Evolutionary conservation across 169 alveolate genomes (phyloP).

Genomic region (Cryptosporidium xiaoi): DNA sequence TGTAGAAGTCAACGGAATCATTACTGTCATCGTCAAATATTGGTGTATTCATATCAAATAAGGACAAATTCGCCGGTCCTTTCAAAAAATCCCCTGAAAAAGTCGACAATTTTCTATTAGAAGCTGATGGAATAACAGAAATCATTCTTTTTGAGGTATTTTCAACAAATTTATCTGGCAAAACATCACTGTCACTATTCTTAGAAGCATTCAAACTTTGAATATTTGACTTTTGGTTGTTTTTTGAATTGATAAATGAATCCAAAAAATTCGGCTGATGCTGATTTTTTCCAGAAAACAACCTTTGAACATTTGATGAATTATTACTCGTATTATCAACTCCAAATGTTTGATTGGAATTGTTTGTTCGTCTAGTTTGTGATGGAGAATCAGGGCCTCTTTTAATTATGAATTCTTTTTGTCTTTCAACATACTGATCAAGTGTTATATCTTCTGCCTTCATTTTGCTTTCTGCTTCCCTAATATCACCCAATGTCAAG

Average conservation of each 20-base stretch:
- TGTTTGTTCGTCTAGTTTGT: not conserved
- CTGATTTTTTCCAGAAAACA: constrained; percentile 14
- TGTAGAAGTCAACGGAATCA: not conserved
- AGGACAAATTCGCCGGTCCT: constrained; percentile 66
- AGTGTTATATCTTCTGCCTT: constrained; percentile 68
- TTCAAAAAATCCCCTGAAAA: constrained; percentile 50
- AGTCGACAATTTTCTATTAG: constrained; percentile 32
- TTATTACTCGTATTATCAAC: not conserved
- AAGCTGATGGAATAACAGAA: not conserved
- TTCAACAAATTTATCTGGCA: not conserved
- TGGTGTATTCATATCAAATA: constrained; percentile 68
- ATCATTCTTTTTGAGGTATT: not conserved
- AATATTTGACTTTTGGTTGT: too few relatives aligned
- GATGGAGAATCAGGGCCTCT: not conserved
- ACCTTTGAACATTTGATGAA: not conserved
- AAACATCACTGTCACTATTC: not conserved
- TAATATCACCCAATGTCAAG: constrained; percentile 66
- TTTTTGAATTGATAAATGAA: not conserved
- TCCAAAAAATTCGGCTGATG: not conserved
- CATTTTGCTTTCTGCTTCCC: constrained; percentile 67
- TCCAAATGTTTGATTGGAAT: constrained; percentile 4
- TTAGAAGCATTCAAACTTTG: not conserved
- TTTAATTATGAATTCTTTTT: constrained; percentile 18
- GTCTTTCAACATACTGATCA: constrained; percentile 68
- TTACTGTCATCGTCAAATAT: constrained; percentile 65